Evolutionary conservation across 805 yeast species (phyloP).

Genomic region (Teunomyces atbi): DNA sequence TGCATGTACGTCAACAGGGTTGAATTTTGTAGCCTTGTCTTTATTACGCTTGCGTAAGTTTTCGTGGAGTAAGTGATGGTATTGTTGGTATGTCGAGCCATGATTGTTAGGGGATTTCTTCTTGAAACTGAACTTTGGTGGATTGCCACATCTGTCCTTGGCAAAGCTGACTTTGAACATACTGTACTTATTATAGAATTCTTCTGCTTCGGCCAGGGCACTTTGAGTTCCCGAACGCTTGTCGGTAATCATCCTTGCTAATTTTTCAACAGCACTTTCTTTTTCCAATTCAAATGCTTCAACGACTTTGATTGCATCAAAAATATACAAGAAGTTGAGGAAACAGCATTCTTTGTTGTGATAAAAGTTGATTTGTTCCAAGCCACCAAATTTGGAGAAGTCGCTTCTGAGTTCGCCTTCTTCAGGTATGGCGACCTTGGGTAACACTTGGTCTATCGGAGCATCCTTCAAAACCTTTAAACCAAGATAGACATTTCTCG

Average conservation of each 20-base stretch:
- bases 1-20: slow-evolving; percentile 4
- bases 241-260: slow-evolving; percentile 54
- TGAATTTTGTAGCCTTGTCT: slow-evolving; percentile 10
- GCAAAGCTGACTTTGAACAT: slow-evolving; percentile 65
- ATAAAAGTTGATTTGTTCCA: slow-evolving; percentile 74
- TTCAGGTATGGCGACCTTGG: background rate
- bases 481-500: slow-evolving; percentile 76
- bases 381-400: slow-evolving; percentile 62
- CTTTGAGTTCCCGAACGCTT: slow-evolving; percentile 14
- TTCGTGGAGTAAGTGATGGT: slow-evolving; percentile 14
- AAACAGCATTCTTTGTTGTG: slow-evolving; percentile 73
- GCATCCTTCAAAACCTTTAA: slow-evolving; percentile 34
- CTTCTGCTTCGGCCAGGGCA: slow-evolving; percentile 32
- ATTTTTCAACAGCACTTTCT: slow-evolving; percentile 21
- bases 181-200: slow-evolving; percentile 44
- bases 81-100: slow-evolving; percentile 12
- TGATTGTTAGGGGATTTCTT: slow-evolving; percentile 35
- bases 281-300: slow-evolving; percentile 47
- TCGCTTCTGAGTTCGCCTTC: slow-evolving; percentile 49
- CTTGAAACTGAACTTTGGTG: slow-evolving; percentile 51
- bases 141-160: slow-evolving; percentile 80
- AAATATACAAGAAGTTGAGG: slow-evolving; percentile 64
- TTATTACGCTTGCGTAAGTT: slow-evolving; percentile 7
- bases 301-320: slow-evolving; percentile 62
- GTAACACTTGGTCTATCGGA: background rate